Evolutionary conservation across 805 yeast species (phyloP), one percentile per base, ranked within the genome.

Genomic region (Zygosaccharomyces siamensis): DNA sequence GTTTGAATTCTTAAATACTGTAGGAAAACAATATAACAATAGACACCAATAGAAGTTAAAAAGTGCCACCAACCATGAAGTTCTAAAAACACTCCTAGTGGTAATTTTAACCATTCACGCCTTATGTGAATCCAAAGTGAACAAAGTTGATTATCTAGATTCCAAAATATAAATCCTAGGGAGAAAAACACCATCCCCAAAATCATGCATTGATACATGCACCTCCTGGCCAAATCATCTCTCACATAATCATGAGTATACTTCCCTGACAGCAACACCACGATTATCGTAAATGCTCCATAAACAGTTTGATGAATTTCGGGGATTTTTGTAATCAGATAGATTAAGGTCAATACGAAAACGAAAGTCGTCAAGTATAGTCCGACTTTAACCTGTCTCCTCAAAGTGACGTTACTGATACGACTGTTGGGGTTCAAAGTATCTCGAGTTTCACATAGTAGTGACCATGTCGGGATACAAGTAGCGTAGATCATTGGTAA

Each of bases 11-110:
- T 76, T 54, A 90, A 70, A 55, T 85, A 79, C 71, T 89, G 92
- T 59, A 85, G 76, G 62, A 85, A 89, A 6, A 85, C 81, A 56
- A 90, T 76, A 68, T 88, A 90, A 66, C 76, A 86, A 68, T 90
- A 90, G 12, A 92, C 92, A 0, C 97, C 96, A 12, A 81, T 71
- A 0, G 96, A 95, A 0, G 93, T 86, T 56, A 86, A 75, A 7
- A 86, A 70, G 63, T 90, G 98, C 98, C 98, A 90, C 97, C 97
- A 92, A 21, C 95, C 96, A 61, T 90, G 98, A 20, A 95, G 86
- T 66, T 90, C 98, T 33, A 90, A 72, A 4, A 92, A 56, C 53
- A 89, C 78, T 0, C 97, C 97, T 46, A 84, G 77, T 2, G 97
- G 97, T 35, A 63, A 45, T 70, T 85, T 77, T 3, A 97, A 95